These are phyloP conservation scores for Xylaria arbuscula DNA, from an alignment of 2,329 filamentous ascomycete genomes.

Conservation along the genomic window DNA sequence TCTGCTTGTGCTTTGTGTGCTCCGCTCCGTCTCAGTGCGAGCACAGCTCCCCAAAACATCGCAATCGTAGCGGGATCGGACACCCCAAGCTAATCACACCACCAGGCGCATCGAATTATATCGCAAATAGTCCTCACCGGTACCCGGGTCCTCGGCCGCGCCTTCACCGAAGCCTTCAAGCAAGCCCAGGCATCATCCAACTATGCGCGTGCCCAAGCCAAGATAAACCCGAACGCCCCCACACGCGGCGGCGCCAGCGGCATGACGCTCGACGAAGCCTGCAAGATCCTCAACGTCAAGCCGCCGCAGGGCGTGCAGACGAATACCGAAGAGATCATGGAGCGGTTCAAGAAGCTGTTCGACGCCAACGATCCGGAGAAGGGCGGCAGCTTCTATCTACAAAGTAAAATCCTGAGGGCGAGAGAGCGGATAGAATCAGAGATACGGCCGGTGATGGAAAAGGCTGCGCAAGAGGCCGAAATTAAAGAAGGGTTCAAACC, in stretches of 20 bases:
- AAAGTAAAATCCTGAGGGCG: slow-evolving; percentile 94
- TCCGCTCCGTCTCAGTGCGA: slow-evolving; percentile 1
- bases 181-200: slow-evolving; percentile 90
- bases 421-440: slow-evolving; percentile 93
- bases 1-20: neutral
- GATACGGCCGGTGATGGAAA: slow-evolving; percentile 76
- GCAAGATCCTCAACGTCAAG: slow-evolving; percentile 95
- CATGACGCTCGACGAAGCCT: slow-evolving; percentile 95
- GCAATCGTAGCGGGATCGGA: neutral
- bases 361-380: slow-evolving; percentile 95
- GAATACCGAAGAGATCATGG: slow-evolving; percentile 82
- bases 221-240: slow-evolving; percentile 60
- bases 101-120: slow-evolving; percentile 91
- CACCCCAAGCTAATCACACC: slow-evolving; percentile 24
- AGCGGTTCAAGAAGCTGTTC: slow-evolving; percentile 93
- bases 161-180: slow-evolving; percentile 93
- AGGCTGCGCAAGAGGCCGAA: slow-evolving; percentile 80
- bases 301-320: slow-evolving; percentile 82
- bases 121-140: slow-evolving; percentile 92
- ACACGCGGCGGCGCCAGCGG: slow-evolving; percentile 66
- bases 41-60: slow-evolving; percentile 2
- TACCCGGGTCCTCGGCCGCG: slow-evolving; percentile 89
- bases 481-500: slow-evolving; percentile 89
- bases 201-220: slow-evolving; percentile 79
- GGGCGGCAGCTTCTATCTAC: slow-evolving; percentile 96